Percentiles rank a stretch among this genome's conserved stretches.
phyloP scores from a whole-genome alignment of 2,329 filamentous ascomycete species.

The Aspergillus amoenus region DNA sequence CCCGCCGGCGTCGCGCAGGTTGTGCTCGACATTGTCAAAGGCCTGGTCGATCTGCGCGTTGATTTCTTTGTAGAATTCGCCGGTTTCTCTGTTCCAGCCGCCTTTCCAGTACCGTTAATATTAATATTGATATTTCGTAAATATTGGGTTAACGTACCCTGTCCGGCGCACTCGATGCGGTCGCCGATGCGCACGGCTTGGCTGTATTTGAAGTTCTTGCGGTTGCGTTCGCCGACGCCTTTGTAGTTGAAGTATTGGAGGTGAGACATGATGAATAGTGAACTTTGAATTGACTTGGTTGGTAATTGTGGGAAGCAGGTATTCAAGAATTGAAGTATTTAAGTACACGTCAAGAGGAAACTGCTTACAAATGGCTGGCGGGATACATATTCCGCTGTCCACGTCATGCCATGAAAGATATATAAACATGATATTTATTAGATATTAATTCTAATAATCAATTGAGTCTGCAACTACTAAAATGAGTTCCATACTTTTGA shows the following conservation, averaged over 20 bases:
- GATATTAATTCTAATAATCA: too few relatives aligned
- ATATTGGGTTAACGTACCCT: constrained; percentile 15
- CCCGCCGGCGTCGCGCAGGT: constrained; percentile 54
- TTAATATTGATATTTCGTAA: too few relatives aligned
- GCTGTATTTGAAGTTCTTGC: constrained; percentile 40
- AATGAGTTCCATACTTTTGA: too few relatives aligned
- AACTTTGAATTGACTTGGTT: neutral
- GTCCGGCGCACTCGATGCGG: constrained; percentile 43
- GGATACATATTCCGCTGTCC: neutral
- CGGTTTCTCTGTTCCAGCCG: constrained; percentile 33
- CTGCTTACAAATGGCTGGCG: neutral
- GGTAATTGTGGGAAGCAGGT: neutral
- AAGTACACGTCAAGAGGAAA: too few relatives aligned
- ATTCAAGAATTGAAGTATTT: too few relatives aligned
- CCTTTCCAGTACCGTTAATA: constrained; percentile 10
- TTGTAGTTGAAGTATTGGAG: constrained; percentile 43
- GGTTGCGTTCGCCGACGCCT: constrained; percentile 37
- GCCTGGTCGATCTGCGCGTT: constrained; percentile 52
- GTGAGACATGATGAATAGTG: constrained; percentile 25
- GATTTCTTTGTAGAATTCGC: constrained; percentile 34
- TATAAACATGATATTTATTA: neutral
- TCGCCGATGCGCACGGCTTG: constrained; percentile 53
- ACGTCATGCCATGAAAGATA: neutral
- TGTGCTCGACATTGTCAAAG: constrained; percentile 57
- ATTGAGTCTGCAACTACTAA: too few relatives aligned